Percentiles rank a stretch among this genome's conserved stretches.
Evolutionary conservation across 1,284 basidiomycete species (phyloP).

Genomic region (Inonotus hispidus): DNA sequence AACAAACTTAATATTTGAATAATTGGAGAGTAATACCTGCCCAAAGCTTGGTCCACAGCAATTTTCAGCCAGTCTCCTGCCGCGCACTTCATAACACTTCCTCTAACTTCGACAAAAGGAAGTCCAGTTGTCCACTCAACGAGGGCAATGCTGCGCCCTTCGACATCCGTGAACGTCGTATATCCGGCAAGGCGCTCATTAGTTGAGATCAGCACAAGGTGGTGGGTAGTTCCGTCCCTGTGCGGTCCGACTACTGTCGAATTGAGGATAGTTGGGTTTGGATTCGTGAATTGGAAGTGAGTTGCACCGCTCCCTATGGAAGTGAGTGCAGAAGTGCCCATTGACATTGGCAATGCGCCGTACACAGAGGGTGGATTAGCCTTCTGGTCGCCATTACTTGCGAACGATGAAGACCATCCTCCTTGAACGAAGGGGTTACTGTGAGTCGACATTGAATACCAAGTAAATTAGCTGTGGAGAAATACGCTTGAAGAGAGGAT

Average conservation of each 20-base stretch:
- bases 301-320: slow-evolving; percentile 32
- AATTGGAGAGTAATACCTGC: slow-evolving; percentile 35
- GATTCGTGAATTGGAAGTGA: slow-evolving; percentile 43
- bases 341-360: slow-evolving; percentile 46
- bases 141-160: slow-evolving; percentile 45
- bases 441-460: slow-evolving; percentile 15
- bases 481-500: background rate
- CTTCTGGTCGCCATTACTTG: background rate
- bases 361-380: slow-evolving; percentile 42
- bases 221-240: slow-evolving; percentile 25
- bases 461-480: background rate
- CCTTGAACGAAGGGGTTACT: slow-evolving; percentile 20
- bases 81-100: slow-evolving; percentile 40
- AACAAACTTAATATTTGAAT: background rate
- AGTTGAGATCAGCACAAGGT: slow-evolving; percentile 39
- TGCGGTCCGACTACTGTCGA: slow-evolving; percentile 47
- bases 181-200: slow-evolving; percentile 44
- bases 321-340: slow-evolving; percentile 26
- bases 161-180: slow-evolving; percentile 48
- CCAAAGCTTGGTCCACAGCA: slow-evolving; percentile 33
- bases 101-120: slow-evolving; percentile 48
- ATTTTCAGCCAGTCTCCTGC: slow-evolving; percentile 52
- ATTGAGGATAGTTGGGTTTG: slow-evolving; percentile 47
- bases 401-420: slow-evolving; percentile 12
- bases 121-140: slow-evolving; percentile 47